Evolutionary conservation across 139 green algal genomes (phyloP).

Genomic region (Chlamydomonas sp.): DNA sequence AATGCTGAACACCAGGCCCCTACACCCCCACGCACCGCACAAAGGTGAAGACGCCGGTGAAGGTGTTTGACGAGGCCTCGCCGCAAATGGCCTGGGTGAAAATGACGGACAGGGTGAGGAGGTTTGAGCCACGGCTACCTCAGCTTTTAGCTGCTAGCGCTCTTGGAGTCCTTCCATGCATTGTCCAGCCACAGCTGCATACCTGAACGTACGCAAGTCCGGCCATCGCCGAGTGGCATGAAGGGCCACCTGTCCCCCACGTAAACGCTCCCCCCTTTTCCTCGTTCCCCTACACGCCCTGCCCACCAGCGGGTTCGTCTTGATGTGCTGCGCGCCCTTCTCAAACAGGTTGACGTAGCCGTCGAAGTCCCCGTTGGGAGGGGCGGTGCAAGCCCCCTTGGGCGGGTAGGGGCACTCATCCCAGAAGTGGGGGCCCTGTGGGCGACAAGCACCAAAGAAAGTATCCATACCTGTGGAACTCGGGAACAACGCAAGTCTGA

Average conservation of each 20-base stretch:
- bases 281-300: not conserved
- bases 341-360: constrained; percentile 63
- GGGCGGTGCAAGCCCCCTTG: constrained; percentile 51
- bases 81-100: constrained; percentile 19
- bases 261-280: not conserved
- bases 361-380: constrained; percentile 53
- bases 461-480: too few species aligned
- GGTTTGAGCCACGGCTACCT: not conserved
- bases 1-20: not conserved
- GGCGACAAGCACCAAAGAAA: too few species aligned
- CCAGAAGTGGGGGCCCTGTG: constrained; percentile 33
- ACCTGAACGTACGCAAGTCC: too few species aligned
- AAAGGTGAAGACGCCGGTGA: constrained; percentile 56
- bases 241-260: not conserved
- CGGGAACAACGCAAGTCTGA: too few species aligned
- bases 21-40: constrained; percentile 22
- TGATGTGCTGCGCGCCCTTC: constrained; percentile 39
- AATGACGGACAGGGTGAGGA: not conserved
- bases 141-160: too few species aligned
- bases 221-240: not conserved
- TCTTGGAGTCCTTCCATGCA: too few species aligned
- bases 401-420: constrained; percentile 62
- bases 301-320: constrained; percentile 41
- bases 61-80: constrained; percentile 69
- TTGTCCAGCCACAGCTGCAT: too few species aligned